A percentile compares a stretch with the other conserved stretches of the same genome.
Evolutionary conservation across 192 early-diverging fungal genomes (phyloP).

Genomic region (Umbelopsis ramanniana): DNA sequence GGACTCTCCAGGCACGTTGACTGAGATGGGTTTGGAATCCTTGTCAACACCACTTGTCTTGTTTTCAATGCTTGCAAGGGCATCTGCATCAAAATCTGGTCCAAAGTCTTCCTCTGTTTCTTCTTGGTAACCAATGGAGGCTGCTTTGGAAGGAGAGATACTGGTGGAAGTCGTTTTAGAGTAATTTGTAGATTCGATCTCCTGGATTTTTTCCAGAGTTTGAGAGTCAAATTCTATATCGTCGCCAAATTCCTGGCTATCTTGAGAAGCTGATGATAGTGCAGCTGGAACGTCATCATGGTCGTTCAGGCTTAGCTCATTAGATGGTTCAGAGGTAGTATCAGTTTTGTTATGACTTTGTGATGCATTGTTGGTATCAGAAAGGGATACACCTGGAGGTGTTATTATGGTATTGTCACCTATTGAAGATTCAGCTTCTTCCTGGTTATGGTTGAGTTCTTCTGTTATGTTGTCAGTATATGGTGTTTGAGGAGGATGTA

Average conservation of each 20-base stretch:
- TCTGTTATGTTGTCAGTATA: not conserved
- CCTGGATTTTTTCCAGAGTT: not conserved
- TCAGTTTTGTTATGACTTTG: not conserved
- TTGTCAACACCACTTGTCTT: not conserved
- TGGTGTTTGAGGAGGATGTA: not conserved
- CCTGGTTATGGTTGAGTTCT: no score
- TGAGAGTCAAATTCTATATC: conserved; percentile 11
- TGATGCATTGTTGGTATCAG: not conserved
- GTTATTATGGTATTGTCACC: not conserved
- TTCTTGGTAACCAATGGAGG: not conserved
- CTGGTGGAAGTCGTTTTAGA: not conserved
- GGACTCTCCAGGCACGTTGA: not conserved
- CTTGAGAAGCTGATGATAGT: not conserved
- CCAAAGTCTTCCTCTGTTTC: conserved; percentile 21
- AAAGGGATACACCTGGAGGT: no score
- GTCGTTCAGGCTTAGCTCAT: not conserved
- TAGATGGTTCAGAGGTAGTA: not conserved
- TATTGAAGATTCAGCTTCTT: not conserved
- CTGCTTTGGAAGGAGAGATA: not conserved
- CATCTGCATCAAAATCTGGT: not conserved
- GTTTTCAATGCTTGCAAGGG: not conserved
- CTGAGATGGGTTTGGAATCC: not conserved
- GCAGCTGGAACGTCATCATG: not conserved
- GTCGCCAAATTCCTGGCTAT: conserved; percentile 15
- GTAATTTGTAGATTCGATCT: not conserved